Conservation (phyloP, 331 rosid genomes). For the Malus hybrid region DNA sequence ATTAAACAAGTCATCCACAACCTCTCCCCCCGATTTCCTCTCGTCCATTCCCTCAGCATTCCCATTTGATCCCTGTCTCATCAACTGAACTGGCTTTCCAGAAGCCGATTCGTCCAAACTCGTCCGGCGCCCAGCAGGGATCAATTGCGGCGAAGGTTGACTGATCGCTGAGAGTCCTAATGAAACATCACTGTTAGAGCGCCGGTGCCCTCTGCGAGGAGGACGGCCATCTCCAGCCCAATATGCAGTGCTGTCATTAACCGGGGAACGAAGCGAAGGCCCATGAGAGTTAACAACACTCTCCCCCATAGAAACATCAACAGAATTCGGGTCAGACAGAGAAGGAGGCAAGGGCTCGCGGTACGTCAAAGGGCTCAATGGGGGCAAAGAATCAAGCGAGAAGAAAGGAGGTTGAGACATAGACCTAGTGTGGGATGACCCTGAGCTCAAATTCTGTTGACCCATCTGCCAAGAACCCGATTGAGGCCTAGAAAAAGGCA, state of each 20-base stretch:
- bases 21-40: constrained; percentile 39
- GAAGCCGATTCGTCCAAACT: constrained; percentile 27
- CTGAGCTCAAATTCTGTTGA: constrained; percentile 38
- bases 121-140: constrained; percentile 26
- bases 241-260: constrained; percentile 23
- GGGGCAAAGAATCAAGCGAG: constrained; percentile 57
- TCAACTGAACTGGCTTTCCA: constrained; percentile 48
- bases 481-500: constrained; percentile 35
- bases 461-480: constrained; percentile 32
- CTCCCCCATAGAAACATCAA: constrained; percentile 55
- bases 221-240: constrained; percentile 59
- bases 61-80: constrained; percentile 24
- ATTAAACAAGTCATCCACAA: constrained; percentile 57
- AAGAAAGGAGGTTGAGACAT: constrained; percentile 61
- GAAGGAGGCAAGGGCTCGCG: constrained; percentile 31
- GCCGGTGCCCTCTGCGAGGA: constrained; percentile 76
- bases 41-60: constrained; percentile 29
- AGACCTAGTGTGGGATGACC: constrained; percentile 58
- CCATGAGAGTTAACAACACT: constrained; percentile 36
- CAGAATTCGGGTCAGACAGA: constrained; percentile 33
- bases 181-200: constrained; percentile 68
- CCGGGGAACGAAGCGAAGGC: constrained; percentile 21
- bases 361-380: constrained; percentile 64
- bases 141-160: constrained; percentile 45
- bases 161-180: constrained; percentile 50